Base-by-base conservation (phyloP, 2,329 filamentous ascomycete genomes). In the Neopestalotiopsis sp. region DNA sequence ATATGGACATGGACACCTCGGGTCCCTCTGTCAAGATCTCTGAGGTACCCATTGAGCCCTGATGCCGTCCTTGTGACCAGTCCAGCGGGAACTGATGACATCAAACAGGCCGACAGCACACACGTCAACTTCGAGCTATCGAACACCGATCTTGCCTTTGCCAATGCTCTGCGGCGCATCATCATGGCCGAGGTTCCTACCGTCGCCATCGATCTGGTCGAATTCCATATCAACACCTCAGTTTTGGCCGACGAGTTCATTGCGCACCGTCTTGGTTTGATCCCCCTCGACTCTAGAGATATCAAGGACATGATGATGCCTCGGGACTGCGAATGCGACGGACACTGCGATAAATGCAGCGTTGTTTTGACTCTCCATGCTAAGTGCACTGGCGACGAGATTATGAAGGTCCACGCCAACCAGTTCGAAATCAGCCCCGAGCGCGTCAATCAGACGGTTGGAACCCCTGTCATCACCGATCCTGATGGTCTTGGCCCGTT, bases 221-320 rank as follows among this genome's bases (percentile, higher is more conserved):
- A 98, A 81, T 91, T 99, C 73, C 91, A 97, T 78, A 89, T 88
- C 76, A 99, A 99, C 85, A 97, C 92, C 69, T 97, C 95, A n/a
- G 95, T 98, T 4, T 90, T 98, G 14, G 93, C 95, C 70, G 95
- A 99, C 81, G 95, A 99, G 82, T 97, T 98, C 81, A 91, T 99
- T 74, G 92, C 94, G 63, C 95, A 98, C 81, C 92, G 95, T 61
- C 88, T 99, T 14, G 95, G 96, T 40, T 89, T 98, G 61, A 90
- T 98, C 68, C 96, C 96, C 0, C 89, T 99, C 62, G 91, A 92
- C 79, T 93, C 94, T 69, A 93, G 93, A 77, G 92, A 93, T 77
- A 91, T 95, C 75, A 93, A 95, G 73, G 88, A 92, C 75, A 88
- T 98, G 71, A 87, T 92, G 72, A 97, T 97, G 83, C 92, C 93